Conservation (phyloP, 73 alveolate species). For the Symbiodinium natans region DNA sequence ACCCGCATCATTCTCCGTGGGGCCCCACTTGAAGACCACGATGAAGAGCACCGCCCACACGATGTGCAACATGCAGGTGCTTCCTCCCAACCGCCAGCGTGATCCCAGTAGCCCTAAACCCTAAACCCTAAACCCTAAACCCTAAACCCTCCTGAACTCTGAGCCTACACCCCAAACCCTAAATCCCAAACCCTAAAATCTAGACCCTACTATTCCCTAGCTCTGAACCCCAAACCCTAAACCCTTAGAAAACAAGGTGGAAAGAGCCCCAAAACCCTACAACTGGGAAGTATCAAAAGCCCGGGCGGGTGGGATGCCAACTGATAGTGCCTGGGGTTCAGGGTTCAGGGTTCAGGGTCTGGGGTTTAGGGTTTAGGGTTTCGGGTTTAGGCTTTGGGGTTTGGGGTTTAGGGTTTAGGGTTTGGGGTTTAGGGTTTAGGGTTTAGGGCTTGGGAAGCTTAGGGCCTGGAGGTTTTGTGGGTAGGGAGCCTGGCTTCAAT, state of each 20-base stretch:
- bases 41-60: conserved; percentile 67
- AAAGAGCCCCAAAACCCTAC: no score
- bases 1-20: no score
- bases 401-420: background rate
- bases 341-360: background rate
- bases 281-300: no score
- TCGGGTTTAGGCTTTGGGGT: background rate
- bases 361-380: background rate
- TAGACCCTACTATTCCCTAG: background rate
- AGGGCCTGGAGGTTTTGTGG: no score
- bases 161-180: no score
- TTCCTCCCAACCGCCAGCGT: background rate
- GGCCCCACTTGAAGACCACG: conserved; percentile 32
- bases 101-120: background rate
- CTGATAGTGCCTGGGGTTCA: background rate
- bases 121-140: background rate
- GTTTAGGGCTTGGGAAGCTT: no score
- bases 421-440: background rate
- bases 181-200: background rate
- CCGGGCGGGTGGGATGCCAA: no score
- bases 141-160: no score
- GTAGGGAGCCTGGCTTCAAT: no score
- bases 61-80: conserved; percentile 37
- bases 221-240: background rate
- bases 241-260: no score